These are phyloP conservation scores for Berkeleyomyces rouxiae DNA, from an alignment of 2,329 filamentous ascomycete genomes.

Conservation along the genomic window DNA sequence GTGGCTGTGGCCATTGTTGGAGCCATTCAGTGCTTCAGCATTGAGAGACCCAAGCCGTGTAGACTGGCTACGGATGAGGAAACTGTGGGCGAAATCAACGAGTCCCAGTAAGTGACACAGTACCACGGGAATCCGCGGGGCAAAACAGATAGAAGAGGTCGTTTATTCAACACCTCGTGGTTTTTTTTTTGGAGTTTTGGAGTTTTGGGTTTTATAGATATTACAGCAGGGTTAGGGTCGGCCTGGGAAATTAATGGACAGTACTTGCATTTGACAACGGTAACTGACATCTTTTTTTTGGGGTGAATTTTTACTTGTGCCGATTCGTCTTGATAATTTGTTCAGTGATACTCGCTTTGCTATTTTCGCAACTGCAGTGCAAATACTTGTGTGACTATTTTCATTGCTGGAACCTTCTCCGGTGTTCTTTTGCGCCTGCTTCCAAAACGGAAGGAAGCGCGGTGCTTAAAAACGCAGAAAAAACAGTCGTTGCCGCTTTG, in stretches of 20 bases:
- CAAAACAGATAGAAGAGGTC: too few relatives aligned
- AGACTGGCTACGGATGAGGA: conserved; percentile 17
- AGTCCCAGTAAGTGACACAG: too few relatives aligned
- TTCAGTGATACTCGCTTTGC: background rate
- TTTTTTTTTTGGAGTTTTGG: background rate
- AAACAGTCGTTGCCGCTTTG: conserved; percentile 2
- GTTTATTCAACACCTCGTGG: background rate
- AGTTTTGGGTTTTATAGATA: too few relatives aligned
- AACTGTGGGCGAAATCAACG: background rate
- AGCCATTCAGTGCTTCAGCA: conserved; percentile 42
- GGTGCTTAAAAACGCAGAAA: background rate
- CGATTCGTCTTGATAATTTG: too few relatives aligned
- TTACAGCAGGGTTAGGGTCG: too few relatives aligned
- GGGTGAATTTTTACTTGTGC: too few relatives aligned
- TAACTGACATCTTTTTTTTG: too few relatives aligned
- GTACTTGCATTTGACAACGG: too few relatives aligned
- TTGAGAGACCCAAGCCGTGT: conserved; percentile 22
- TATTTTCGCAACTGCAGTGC: background rate
- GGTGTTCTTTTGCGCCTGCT: background rate
- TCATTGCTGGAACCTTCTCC: background rate
- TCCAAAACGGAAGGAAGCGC: background rate
- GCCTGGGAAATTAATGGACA: too few relatives aligned
- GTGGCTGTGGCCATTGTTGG: conserved; percentile 39
- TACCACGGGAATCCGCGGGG: too few relatives aligned
- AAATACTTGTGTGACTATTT: background rate